phyloP scores from a whole-genome alignment of 768 basidiomycete genomes.

The Termitomyces eurrhizus region DNA sequence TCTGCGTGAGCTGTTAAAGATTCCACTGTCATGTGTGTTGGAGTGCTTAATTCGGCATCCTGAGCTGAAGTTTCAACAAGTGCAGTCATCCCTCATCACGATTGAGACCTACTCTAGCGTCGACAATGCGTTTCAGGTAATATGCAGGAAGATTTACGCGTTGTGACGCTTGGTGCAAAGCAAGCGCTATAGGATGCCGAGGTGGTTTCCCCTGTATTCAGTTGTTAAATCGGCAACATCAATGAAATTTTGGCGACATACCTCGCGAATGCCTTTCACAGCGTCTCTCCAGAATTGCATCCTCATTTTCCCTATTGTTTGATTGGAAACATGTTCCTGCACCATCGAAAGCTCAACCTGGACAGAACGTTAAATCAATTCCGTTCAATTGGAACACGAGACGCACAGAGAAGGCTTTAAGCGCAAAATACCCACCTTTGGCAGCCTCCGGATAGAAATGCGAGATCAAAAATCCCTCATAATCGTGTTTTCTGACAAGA shows the following conservation, averaged over 20 bases:
- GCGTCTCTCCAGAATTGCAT: constrained; percentile 89
- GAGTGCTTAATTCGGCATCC: constrained; percentile 64
- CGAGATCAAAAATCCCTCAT: constrained; percentile 70
- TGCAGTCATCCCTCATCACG: constrained; percentile 4
- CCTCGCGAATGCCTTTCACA: constrained; percentile 62
- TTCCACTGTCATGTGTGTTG: constrained; percentile 63
- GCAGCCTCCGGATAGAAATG: constrained; percentile 67
- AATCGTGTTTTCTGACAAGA: constrained; percentile 75
- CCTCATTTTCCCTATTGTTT: constrained; percentile 75
- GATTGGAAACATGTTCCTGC: constrained; percentile 72
- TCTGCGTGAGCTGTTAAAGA: constrained; percentile 72
- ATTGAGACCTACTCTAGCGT: constrained; percentile 63
- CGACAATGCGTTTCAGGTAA: constrained; percentile 79
- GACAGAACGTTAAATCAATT: constrained; percentile 6
- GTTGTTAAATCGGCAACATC: constrained; percentile 6
- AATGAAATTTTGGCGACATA: constrained; percentile 26
- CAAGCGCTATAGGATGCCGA: constrained; percentile 76
- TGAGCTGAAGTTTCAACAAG: constrained; percentile 25
- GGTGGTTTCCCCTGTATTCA: constrained; percentile 63
- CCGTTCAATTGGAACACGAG: constrained; percentile 3
- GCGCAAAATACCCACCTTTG: constrained; percentile 68
- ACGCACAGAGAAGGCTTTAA: constrained; percentile 83
- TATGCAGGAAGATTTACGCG: constrained; percentile 56
- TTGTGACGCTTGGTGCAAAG: constrained; percentile 55
- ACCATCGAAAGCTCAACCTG: constrained; percentile 77